These are phyloP conservation scores for Dryas drummondii DNA, from an alignment of 306 rosid genomes.

Conservation along the genomic window DNA sequence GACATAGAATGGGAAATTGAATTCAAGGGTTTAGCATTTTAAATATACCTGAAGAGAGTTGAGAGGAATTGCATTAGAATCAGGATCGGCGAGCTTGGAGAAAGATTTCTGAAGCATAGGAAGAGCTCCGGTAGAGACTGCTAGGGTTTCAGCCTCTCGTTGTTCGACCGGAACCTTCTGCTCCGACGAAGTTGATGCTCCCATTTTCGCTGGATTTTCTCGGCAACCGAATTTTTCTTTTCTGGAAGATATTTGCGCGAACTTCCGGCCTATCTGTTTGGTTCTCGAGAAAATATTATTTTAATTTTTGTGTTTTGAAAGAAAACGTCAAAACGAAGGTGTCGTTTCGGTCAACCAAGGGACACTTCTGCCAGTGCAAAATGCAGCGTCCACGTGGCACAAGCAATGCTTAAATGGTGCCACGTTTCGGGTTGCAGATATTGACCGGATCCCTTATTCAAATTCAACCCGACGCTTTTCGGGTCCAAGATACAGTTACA, in stretches of 20 bases:
- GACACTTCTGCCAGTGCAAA: no score
- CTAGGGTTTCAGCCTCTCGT: slow-evolving; percentile 57
- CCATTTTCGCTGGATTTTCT: slow-evolving; percentile 49
- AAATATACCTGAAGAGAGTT: slow-evolving; percentile 50
- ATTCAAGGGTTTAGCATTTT: not conserved
- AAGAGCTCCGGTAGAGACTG: slow-evolving; percentile 78
- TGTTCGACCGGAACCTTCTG: slow-evolving; percentile 51
- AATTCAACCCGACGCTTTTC: slow-evolving; percentile 6
- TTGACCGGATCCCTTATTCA: not conserved
- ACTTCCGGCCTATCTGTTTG: not conserved
- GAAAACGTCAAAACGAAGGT: not conserved
- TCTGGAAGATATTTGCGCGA: not conserved
- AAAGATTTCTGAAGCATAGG: slow-evolving; percentile 68
- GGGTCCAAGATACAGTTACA: not conserved
- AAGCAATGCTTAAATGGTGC: not conserved
- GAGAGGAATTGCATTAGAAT: slow-evolving; percentile 47
- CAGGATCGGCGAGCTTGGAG: slow-evolving; percentile 58
- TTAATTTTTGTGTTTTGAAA: not conserved
- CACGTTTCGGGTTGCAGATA: not conserved
- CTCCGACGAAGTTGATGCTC: slow-evolving; percentile 71
- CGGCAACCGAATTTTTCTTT: not conserved
- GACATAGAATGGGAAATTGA: not conserved
- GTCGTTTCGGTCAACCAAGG: not conserved
- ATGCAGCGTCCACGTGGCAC: not conserved
- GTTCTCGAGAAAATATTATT: not conserved